These are phyloP conservation scores for Scenedesmus sp. DNA, from an alignment of 163 green algal genomes.

Conservation along the genomic window DNA sequence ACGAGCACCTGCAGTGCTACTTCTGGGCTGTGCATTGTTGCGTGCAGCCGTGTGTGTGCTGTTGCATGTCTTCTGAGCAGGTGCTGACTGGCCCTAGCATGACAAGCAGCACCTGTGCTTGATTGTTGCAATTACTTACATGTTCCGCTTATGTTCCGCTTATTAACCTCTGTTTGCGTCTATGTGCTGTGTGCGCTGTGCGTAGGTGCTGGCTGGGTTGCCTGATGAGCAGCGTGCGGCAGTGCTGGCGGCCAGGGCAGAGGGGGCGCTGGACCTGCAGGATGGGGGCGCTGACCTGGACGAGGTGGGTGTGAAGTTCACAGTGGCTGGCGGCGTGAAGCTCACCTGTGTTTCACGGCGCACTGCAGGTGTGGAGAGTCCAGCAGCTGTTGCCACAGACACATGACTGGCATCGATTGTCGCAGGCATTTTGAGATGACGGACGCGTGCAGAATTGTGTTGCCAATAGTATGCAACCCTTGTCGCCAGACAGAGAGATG, in stretches of 20 bases:
- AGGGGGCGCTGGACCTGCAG: conserved; percentile 56
- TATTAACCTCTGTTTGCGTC: not conserved
- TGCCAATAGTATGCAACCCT: no score
- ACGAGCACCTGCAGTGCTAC: no score
- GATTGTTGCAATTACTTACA: no score
- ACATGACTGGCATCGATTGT: no score
- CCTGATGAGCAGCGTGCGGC: conserved; percentile 57
- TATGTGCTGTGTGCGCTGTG: not conserved
- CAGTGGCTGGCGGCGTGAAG: not conserved
- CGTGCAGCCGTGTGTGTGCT: not conserved
- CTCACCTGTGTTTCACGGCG: not conserved
- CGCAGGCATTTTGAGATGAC: no score
- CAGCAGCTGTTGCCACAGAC: not conserved
- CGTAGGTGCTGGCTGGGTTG: conserved; percentile 63
- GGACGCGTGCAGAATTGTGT: no score
- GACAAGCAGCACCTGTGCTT: no score
- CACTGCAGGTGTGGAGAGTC: not conserved
- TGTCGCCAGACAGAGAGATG: no score
- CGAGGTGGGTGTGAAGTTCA: not conserved
- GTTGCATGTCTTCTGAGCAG: not conserved
- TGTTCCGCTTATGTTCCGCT: no score
- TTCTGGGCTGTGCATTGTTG: no score
- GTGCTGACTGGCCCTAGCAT: not conserved
- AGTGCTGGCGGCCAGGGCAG: conserved; percentile 60
- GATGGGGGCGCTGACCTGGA: conserved; percentile 55